phyloP scores from a whole-genome alignment of 2,329 filamentous ascomycete genomes.

The Plectosphaerella plurivora region DNA sequence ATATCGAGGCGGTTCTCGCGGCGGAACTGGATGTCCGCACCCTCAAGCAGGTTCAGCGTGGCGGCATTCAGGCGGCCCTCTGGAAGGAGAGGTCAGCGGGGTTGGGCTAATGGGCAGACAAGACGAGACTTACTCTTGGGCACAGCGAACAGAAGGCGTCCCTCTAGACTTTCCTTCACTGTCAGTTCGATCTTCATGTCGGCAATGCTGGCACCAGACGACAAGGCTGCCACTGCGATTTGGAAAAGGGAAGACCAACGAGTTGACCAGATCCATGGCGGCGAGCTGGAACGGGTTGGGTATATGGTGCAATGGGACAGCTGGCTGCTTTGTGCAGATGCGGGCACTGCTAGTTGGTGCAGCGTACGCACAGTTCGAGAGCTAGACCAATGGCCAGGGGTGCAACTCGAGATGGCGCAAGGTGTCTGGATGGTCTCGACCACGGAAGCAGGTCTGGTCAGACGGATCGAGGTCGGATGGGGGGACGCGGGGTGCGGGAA shows the following conservation, averaged over 20 bases:
- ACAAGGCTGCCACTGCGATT: not conserved
- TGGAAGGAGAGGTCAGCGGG: slow-evolving; percentile 31
- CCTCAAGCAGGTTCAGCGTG: slow-evolving; percentile 83
- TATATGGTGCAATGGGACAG: not conserved
- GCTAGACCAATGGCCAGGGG: not conserved
- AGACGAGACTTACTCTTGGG: slow-evolving; percentile 75
- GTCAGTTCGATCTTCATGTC: slow-evolving; percentile 10
- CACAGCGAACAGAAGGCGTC: slow-evolving; percentile 92
- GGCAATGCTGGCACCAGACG: not conserved
- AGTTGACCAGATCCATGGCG: slow-evolving; percentile 50
- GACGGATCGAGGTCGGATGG: not conserved
- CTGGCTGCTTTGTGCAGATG: too few species aligned
- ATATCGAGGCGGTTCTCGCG: slow-evolving; percentile 95
- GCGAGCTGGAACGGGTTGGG: not conserved
- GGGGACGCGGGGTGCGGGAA: not conserved
- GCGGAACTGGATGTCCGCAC: slow-evolving; percentile 94
- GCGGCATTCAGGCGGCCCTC: slow-evolving; percentile 91
- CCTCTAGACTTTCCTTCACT: slow-evolving; percentile 64
- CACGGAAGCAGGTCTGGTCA: too few species aligned
- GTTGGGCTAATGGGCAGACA: not conserved
- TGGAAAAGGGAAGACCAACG: slow-evolving; percentile 31
- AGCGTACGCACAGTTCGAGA: not conserved
- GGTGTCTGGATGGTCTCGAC: too few species aligned
- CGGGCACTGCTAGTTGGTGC: not conserved
- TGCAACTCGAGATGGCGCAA: not conserved